These are phyloP conservation scores for Calonectria hongkongensis DNA, from an alignment of 2,329 filamentous ascomycete species.

Conservation along the genomic window DNA sequence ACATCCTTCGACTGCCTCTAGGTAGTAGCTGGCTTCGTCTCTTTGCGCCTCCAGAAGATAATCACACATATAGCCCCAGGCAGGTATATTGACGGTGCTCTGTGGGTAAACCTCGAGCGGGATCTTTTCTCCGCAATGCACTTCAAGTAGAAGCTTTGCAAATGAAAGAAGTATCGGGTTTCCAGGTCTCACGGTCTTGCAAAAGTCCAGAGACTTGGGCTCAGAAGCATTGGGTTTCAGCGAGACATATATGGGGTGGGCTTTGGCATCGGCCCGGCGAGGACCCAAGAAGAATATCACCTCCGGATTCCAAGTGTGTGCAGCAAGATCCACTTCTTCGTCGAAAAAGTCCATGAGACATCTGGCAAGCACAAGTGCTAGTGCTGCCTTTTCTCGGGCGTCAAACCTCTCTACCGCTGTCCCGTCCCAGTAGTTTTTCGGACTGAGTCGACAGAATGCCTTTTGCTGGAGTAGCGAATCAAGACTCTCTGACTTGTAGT, in stretches of 20 bases:
- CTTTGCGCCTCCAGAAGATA: slow-evolving; percentile 6
- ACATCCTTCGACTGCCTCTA: slow-evolving; percentile 11
- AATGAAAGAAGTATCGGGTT: slow-evolving; percentile 15
- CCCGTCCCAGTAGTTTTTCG: not conserved
- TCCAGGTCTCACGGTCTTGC: not conserved
- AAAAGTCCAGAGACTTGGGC: not conserved
- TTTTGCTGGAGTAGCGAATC: not conserved
- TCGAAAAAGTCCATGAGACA: slow-evolving; percentile 31
- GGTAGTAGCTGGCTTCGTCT: slow-evolving; percentile 3
- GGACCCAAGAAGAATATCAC: slow-evolving; percentile 10
- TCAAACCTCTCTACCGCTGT: not conserved
- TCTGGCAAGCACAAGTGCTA: slow-evolving; percentile 10
- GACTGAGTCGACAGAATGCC: not conserved
- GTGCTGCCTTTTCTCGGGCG: not conserved
- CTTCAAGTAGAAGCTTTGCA: slow-evolving; percentile 16
- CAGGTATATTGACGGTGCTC: slow-evolving; percentile 11
- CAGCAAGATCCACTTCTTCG: not conserved
- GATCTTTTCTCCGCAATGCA: slow-evolving; percentile 1
- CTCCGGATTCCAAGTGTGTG: slow-evolving; percentile 13
- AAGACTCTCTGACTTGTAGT: slow-evolving; percentile 5
- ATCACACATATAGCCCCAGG: slow-evolving; percentile 1
- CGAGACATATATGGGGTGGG: slow-evolving; percentile 4
- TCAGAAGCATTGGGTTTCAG: not conserved
- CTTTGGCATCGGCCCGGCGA: not conserved
- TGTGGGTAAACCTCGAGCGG: not conserved